Percentiles rank a stretch among this genome's conserved stretches.
phyloP scores from a whole-genome alignment of 352 stramenopile genomes.

The Sclerospora graminicola region DNA sequence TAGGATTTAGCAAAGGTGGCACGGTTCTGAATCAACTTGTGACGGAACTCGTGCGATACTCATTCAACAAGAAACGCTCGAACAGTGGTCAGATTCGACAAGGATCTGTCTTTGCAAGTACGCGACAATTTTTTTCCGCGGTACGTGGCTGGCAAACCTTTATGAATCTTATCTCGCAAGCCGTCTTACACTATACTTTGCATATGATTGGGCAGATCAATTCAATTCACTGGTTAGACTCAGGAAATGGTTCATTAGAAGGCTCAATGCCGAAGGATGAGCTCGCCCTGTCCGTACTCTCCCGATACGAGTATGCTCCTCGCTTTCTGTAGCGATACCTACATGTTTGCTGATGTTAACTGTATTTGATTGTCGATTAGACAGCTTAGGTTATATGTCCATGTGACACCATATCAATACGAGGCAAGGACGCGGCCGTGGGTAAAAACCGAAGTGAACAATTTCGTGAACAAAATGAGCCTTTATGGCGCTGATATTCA shows the following conservation, averaged over 20 bases:
- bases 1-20: constrained; percentile 63
- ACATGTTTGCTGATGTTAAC: not conserved
- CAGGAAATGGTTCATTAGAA: constrained; percentile 38
- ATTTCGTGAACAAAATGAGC: constrained; percentile 32
- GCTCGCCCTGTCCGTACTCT: constrained; percentile 23
- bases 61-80: constrained; percentile 28
- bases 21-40: constrained; percentile 64
- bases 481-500: constrained; percentile 18
- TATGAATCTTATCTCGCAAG: not conserved
- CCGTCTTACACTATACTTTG: not conserved
- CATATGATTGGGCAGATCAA: constrained; percentile 19
- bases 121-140: constrained; percentile 27
- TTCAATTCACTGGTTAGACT: constrained; percentile 60
- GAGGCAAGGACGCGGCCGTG: constrained; percentile 30
- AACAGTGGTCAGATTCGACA: constrained; percentile 20
- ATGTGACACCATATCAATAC: constrained; percentile 61
- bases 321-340: not conserved
- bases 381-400: constrained; percentile 36
- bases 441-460: constrained; percentile 42
- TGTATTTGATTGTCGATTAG: constrained; percentile 7
- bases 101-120: constrained; percentile 22
- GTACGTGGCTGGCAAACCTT: constrained; percentile 10
- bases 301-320: constrained; percentile 23
- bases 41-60: constrained; percentile 39
- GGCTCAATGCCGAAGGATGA: constrained; percentile 30